phyloP scores from a whole-genome alignment of 1,284 basidiomycete species.

The Leccinum subspadiceum region DNA sequence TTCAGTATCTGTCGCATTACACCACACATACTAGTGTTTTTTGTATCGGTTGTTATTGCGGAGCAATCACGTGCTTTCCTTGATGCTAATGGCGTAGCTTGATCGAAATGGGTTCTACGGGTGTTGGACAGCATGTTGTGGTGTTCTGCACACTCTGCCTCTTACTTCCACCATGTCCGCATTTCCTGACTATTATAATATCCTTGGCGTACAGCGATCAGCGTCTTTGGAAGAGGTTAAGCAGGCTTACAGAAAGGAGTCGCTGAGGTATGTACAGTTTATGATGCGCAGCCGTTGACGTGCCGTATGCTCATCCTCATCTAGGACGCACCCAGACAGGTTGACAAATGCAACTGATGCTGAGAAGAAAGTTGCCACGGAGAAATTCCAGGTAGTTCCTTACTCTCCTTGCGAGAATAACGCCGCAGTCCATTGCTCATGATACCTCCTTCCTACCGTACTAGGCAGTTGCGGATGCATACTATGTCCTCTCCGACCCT shows the following conservation, averaged over 20 bases:
- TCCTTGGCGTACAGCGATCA: constrained; percentile 56
- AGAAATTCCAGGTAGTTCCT: constrained; percentile 72
- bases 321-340: constrained; percentile 87
- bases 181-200: constrained; percentile 76
- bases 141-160: constrained; percentile 2
- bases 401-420: neutral
- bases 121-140: constrained; percentile 10
- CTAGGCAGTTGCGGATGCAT: constrained; percentile 91
- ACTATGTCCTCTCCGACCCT: constrained; percentile 90
- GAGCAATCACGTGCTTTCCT: constrained; percentile 23
- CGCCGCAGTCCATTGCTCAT: neutral
- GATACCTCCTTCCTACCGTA: neutral
- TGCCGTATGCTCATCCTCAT: constrained; percentile 11
- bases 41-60: neutral
- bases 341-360: constrained; percentile 70
- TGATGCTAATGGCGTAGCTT: neutral
- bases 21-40: neutral
- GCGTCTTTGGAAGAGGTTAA: constrained; percentile 74
- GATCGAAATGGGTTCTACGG: constrained; percentile 12
- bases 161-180: constrained; percentile 45
- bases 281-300: constrained; percentile 6
- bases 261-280: constrained; percentile 47
- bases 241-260: constrained; percentile 82
- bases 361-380: constrained; percentile 76
- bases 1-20: constrained; percentile 6